A percentile compares a stretch with the other conserved stretches of the same genome.
Evolutionary conservation across 2,329 filamentous ascomycete genomes (phyloP).

Genomic region (Cadophora sp.): DNA sequence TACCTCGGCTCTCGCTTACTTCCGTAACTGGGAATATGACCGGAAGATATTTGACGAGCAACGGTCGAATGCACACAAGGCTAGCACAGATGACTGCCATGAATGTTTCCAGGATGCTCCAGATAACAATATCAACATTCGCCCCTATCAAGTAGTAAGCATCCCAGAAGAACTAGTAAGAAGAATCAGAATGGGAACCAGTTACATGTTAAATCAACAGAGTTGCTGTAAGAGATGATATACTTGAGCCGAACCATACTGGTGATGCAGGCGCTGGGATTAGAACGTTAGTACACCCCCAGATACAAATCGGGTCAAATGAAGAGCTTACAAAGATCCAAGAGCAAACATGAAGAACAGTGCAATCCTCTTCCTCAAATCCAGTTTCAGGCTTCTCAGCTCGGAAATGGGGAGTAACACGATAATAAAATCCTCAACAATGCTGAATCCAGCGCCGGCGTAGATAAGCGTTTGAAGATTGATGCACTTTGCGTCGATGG

Average conservation of each 20-base stretch:
- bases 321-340: slow-evolving; percentile 68
- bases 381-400: slow-evolving; percentile 65
- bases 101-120: slow-evolving; percentile 38
- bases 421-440: slow-evolving; percentile 70
- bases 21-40: too few relatives aligned
- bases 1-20: too few relatives aligned
- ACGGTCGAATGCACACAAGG: too few relatives aligned
- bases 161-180: background rate
- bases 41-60: too few relatives aligned
- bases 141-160: slow-evolving; percentile 21
- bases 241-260: slow-evolving; percentile 35
- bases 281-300: background rate
- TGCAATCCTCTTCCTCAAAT: slow-evolving; percentile 69
- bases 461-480: slow-evolving; percentile 70
- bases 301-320: background rate
- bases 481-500: slow-evolving; percentile 52
- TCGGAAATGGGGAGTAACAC: slow-evolving; percentile 70
- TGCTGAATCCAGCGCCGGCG: slow-evolving; percentile 70
- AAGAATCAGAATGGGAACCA: slow-evolving; percentile 11
- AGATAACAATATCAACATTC: slow-evolving; percentile 36
- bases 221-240: slow-evolving; percentile 25
- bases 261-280: slow-evolving; percentile 31
- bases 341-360: slow-evolving; percentile 71
- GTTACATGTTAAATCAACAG: slow-evolving; percentile 34
- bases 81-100: slow-evolving; percentile 31